A percentile compares a stretch with the other conserved stretches of the same genome.
Evolutionary conservation across 2,329 filamentous ascomycete species (phyloP).

Genomic region (Mycosphaerella sp.): DNA sequence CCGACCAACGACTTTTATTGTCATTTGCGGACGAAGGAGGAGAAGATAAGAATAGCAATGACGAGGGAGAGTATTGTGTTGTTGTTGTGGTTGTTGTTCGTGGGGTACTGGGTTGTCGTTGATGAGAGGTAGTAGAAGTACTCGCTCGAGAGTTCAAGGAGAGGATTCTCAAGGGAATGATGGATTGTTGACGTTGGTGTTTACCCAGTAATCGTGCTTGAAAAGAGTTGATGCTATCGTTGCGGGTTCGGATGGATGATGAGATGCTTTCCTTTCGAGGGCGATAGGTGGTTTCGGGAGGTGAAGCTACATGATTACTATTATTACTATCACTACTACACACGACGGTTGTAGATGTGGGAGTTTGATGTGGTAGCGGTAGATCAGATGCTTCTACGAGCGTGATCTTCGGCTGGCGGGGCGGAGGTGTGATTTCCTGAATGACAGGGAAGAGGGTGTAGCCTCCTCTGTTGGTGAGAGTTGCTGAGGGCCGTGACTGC

Average conservation of each 20-base stretch:
- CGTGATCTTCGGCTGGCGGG: slow-evolving; percentile 9
- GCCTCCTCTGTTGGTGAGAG: slow-evolving; percentile 11
- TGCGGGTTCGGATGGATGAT: slow-evolving; percentile 24
- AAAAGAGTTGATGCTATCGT: slow-evolving; percentile 25
- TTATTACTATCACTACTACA: not conserved
- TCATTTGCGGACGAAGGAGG: not conserved
- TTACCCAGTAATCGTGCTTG: slow-evolving; percentile 8
- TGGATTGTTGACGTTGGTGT: slow-evolving; percentile 8
- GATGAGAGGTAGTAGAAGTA: slow-evolving; percentile 7
- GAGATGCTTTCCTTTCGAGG: slow-evolving; percentile 26
- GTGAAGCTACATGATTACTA: not conserved
- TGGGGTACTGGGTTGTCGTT: not conserved
- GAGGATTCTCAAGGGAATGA: slow-evolving; percentile 25
- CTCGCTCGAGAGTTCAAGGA: slow-evolving; percentile 10
- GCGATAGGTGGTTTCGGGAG: slow-evolving; percentile 21
- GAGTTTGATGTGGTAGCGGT: not conserved
- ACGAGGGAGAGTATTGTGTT: not conserved
- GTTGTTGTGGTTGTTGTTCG: too few relatives aligned
- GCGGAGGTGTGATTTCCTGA: slow-evolving; percentile 20
- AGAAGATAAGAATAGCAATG: not conserved
- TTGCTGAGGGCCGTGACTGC: slow-evolving; percentile 6
- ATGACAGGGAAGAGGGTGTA: slow-evolving; percentile 28
- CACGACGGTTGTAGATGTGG: not conserved
- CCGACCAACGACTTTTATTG: slow-evolving; percentile 24
- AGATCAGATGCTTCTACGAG: not conserved